These are phyloP conservation scores for Daldinia concentrica DNA, from an alignment of 495 filamentous ascomycete genomes.

Conservation along the genomic window DNA sequence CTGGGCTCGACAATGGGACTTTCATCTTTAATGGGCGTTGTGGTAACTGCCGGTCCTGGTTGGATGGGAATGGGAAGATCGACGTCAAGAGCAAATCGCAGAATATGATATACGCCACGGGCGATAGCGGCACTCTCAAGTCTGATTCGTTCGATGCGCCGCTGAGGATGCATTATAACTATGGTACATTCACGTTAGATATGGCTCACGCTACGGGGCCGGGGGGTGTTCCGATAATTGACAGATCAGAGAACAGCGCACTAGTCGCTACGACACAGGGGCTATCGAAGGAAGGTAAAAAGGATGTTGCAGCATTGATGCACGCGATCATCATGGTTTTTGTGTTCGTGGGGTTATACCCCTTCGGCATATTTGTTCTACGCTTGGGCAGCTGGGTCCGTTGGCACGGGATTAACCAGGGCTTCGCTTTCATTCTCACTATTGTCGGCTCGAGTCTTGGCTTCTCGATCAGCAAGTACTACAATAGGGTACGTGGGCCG, in stretches of 20 bases:
- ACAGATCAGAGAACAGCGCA: slow-evolving; percentile 30
- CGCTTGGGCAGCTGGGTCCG: slow-evolving; percentile 56
- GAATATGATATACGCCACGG: slow-evolving; percentile 67
- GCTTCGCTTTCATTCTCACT: slow-evolving; percentile 53
- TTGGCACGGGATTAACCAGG: slow-evolving; percentile 61
- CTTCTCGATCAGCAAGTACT: slow-evolving; percentile 57
- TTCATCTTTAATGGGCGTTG: slow-evolving; percentile 61
- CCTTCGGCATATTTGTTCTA: slow-evolving; percentile 63
- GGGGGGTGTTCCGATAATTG: slow-evolving; percentile 44
- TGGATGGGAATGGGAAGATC: slow-evolving; percentile 45
- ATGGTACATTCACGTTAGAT: slow-evolving; percentile 65
- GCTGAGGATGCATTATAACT: slow-evolving; percentile 62
- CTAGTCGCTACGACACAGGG: slow-evolving; percentile 36
- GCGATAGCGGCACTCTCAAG: slow-evolving; percentile 50
- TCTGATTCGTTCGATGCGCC: slow-evolving; percentile 53
- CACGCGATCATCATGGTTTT: slow-evolving; percentile 65
- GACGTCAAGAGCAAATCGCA: slow-evolving; percentile 51
- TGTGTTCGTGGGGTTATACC: slow-evolving; percentile 62
- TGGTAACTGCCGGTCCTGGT: slow-evolving; percentile 58
- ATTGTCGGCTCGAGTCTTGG: slow-evolving; percentile 61
- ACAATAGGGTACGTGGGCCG: slow-evolving; percentile 57
- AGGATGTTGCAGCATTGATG: slow-evolving; percentile 44
- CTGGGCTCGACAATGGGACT: slow-evolving; percentile 52
- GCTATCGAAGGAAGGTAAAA: slow-evolving; percentile 39
- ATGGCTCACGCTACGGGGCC: slow-evolving; percentile 58